Percentiles rank a stretch among this genome's conserved stretches.
These are phyloP conservation scores for Pyrenophora tritici-repentis DNA, from an alignment of 2,329 filamentous ascomycete species.

Conservation along the genomic window DNA sequence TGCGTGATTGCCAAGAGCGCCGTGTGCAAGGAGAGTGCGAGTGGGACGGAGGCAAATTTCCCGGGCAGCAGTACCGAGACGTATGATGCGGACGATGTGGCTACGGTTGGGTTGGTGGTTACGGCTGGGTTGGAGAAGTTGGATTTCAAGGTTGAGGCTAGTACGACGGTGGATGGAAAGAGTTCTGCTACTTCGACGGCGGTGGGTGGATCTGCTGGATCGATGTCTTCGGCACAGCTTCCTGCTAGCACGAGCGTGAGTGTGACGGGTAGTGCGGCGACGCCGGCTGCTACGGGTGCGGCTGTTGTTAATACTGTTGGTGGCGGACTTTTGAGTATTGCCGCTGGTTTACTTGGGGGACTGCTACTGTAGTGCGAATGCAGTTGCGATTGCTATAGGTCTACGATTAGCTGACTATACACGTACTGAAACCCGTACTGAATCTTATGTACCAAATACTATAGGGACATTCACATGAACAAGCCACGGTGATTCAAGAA, in stretches of 20 bases:
- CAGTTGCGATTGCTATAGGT: too few species aligned
- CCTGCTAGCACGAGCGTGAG: not conserved
- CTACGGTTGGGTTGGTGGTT: slow-evolving; percentile 10
- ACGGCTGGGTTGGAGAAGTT: slow-evolving; percentile 26
- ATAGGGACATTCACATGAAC: too few species aligned
- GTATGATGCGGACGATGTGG: slow-evolving; percentile 13
- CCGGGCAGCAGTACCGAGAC: slow-evolving; percentile 28
- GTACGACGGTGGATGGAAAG: slow-evolving; percentile 1
- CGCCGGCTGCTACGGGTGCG: not conserved
- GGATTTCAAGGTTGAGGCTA: slow-evolving; percentile 6
- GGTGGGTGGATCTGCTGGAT: slow-evolving; percentile 1
- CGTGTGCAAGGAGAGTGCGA: slow-evolving; percentile 28
- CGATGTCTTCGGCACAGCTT: not conserved
- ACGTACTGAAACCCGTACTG: too few species aligned
- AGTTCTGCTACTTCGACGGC: slow-evolving; percentile 7
- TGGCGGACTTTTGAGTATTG: slow-evolving; percentile 13
- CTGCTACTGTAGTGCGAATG: slow-evolving; percentile 7
- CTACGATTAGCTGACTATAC: too few species aligned
- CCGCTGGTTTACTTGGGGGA: slow-evolving; percentile 17
- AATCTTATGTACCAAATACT: too few species aligned
- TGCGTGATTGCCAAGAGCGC: slow-evolving; percentile 21
- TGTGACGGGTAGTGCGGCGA: slow-evolving; percentile 5
- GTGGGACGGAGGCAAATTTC: slow-evolving; percentile 32
- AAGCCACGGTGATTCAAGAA: not conserved
- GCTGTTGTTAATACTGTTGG: slow-evolving; percentile 7